Conservation (phyloP, 805 yeast genomes). For the Maudiozyma barnettii region DNA sequence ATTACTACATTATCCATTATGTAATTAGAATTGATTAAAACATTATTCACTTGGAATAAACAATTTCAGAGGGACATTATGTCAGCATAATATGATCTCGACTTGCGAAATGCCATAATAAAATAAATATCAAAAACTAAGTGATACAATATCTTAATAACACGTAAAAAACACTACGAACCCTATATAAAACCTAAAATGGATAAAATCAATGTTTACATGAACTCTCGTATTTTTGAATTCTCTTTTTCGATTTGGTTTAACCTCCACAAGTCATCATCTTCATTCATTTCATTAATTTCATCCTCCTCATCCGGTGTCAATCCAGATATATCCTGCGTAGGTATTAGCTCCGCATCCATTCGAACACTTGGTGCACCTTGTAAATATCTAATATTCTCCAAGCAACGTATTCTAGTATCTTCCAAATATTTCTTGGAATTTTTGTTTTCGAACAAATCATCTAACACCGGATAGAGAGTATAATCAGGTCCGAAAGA, state of each 20-base stretch:
- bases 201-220: background rate
- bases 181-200: no score
- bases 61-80: no score
- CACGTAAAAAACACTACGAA: no score
- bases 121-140: no score
- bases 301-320: conserved; percentile 35
- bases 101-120: no score
- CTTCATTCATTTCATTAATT: conserved; percentile 27
- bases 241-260: conserved; percentile 34
- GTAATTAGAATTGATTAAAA: no score
- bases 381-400: conserved; percentile 68
- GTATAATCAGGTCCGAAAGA: conserved; percentile 89
- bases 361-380: conserved; percentile 94
- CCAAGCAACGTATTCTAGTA: conserved; percentile 63
- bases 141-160: no score
- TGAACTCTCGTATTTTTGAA: conserved; percentile 29
- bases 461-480: conserved; percentile 75
- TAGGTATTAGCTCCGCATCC: conserved; percentile 76
- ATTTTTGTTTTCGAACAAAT: conserved; percentile 77
- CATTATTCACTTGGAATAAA: no score
- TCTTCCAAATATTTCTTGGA: conserved; percentile 74
- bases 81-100: no score
- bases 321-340: conserved; percentile 33
- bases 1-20: no score
- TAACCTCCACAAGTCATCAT: conserved; percentile 26